Percentiles rank a stretch among this genome's conserved stretches.
phyloP scores from a whole-genome alignment of 2,329 filamentous ascomycete species.

The Fonsecaea pugnacius region DNA sequence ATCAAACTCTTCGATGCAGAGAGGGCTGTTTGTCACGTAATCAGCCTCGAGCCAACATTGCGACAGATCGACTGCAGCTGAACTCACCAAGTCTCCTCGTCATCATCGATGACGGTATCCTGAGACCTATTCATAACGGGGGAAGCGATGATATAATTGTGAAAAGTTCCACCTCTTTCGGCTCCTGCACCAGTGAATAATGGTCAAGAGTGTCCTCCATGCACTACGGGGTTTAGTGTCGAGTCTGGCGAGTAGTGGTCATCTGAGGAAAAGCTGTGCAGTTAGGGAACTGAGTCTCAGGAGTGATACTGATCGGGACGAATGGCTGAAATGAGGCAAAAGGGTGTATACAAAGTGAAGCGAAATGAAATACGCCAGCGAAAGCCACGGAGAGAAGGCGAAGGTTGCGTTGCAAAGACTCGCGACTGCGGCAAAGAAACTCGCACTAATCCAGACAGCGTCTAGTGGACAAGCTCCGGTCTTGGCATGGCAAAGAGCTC shows the following conservation, averaged over 20 bases:
- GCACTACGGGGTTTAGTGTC: conserved; percentile 25
- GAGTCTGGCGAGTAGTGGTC: neutral
- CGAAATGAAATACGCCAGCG: conserved; percentile 13
- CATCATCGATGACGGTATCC: conserved; percentile 56
- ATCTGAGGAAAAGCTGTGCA: neutral
- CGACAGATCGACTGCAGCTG: conserved; percentile 2
- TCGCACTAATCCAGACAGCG: conserved; percentile 5
- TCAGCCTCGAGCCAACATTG: conserved; percentile 19
- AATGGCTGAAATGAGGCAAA: conserved; percentile 7
- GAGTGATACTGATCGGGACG: neutral
- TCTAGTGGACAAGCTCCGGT: neutral
- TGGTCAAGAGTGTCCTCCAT: conserved; percentile 34
- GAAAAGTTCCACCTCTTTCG: conserved; percentile 33
- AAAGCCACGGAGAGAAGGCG: conserved; percentile 22
- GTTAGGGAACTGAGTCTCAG: neutral
- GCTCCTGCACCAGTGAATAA: conserved; percentile 35
- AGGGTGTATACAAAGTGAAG: conserved; percentile 11
- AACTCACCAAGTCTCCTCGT: conserved; percentile 54
- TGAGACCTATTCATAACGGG: conserved; percentile 51
- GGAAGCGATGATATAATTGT: conserved; percentile 33
- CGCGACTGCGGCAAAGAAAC: conserved; percentile 8
- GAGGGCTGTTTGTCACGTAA: conserved; percentile 65
- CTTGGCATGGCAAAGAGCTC: conserved; percentile 3
- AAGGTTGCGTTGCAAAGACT: conserved; percentile 24
- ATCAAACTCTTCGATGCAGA: conserved; percentile 99